Evolutionary conservation across 108 stramenopile genomes (phyloP).

Genomic region (Chaetoceros muelleri): DNA sequence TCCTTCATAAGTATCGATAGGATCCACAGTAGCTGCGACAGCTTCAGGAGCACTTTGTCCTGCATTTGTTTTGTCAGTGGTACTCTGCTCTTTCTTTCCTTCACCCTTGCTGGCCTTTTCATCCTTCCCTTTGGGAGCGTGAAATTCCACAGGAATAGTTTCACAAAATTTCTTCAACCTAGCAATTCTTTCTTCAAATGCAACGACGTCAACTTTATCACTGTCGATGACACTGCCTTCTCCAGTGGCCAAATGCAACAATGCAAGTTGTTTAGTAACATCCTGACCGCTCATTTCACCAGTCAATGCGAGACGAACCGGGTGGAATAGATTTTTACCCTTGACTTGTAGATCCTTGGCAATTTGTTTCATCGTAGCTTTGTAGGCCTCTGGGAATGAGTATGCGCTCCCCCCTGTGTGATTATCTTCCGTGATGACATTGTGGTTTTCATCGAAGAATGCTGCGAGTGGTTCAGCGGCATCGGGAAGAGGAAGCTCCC

Average conservation of each 20-base stretch:
- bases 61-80: slow-evolving; percentile 1
- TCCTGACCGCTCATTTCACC: slow-evolving; percentile 96
- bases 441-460: slow-evolving; percentile 64
- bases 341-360: slow-evolving; percentile 80
- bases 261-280: slow-evolving; percentile 85
- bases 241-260: slow-evolving; percentile 55
- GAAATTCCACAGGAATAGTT: slow-evolving; percentile 70
- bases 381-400: slow-evolving; percentile 48
- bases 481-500: slow-evolving; percentile 52
- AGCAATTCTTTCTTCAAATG: slow-evolving; percentile 47
- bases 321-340: slow-evolving; percentile 91
- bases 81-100: slow-evolving; percentile 7
- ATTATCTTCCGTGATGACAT: slow-evolving; percentile 58
- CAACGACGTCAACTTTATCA: slow-evolving; percentile 45
- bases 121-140: slow-evolving; percentile 15
- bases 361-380: slow-evolving; percentile 71
- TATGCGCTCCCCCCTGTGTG: slow-evolving; percentile 47
- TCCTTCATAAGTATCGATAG: slow-evolving; percentile 62
- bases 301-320: slow-evolving; percentile 85
- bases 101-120: slow-evolving; percentile 9
- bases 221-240: slow-evolving; percentile 47
- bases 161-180: slow-evolving; percentile 57
- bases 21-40: slow-evolving; percentile 28
- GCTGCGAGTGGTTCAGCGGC: slow-evolving; percentile 37
- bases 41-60: slow-evolving; percentile 11